These are phyloP conservation scores for Dendrobium chrysotoxum DNA, from an alignment of 106 monocot species.

Conservation along the genomic window DNA sequence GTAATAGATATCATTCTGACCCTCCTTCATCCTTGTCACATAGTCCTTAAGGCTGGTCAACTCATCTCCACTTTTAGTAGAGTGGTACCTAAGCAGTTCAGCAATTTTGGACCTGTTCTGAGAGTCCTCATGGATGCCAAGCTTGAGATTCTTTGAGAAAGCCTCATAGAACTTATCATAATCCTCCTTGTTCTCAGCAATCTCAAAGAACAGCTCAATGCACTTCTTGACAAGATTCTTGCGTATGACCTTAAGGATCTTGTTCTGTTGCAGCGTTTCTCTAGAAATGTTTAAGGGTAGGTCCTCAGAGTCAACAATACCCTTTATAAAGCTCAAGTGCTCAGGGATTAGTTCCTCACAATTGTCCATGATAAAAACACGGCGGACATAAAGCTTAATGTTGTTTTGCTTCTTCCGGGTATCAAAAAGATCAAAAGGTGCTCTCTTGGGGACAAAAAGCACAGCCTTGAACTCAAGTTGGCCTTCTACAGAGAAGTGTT, in stretches of 20 bases:
- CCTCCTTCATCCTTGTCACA: slow-evolving; percentile 82
- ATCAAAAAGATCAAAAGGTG: slow-evolving; percentile 76
- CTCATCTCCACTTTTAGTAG: slow-evolving; percentile 77
- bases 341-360: slow-evolving; percentile 77
- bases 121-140: slow-evolving; percentile 71
- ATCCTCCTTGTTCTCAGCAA: slow-evolving; percentile 86
- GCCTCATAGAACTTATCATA: slow-evolving; percentile 80
- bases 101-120: slow-evolving; percentile 60
- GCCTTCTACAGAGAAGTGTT: slow-evolving; percentile 81
- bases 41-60: slow-evolving; percentile 82
- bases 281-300: slow-evolving; percentile 71
- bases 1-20: slow-evolving; percentile 73
- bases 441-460: slow-evolving; percentile 68
- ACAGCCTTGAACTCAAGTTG: slow-evolving; percentile 80
- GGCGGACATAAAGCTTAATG: slow-evolving; percentile 76
- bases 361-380: slow-evolving; percentile 86
- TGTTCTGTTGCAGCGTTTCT: slow-evolving; percentile 77
- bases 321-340: slow-evolving; percentile 67
- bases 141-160: slow-evolving; percentile 81
- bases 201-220: slow-evolving; percentile 73
- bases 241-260: slow-evolving; percentile 76
- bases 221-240: slow-evolving; percentile 85
- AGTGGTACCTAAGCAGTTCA: slow-evolving; percentile 71
- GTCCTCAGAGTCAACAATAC: slow-evolving; percentile 76
- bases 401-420: slow-evolving; percentile 74